These are phyloP conservation scores for Rosellinia necatrix DNA, from an alignment of 2,329 filamentous ascomycete genomes.

Conservation along the genomic window DNA sequence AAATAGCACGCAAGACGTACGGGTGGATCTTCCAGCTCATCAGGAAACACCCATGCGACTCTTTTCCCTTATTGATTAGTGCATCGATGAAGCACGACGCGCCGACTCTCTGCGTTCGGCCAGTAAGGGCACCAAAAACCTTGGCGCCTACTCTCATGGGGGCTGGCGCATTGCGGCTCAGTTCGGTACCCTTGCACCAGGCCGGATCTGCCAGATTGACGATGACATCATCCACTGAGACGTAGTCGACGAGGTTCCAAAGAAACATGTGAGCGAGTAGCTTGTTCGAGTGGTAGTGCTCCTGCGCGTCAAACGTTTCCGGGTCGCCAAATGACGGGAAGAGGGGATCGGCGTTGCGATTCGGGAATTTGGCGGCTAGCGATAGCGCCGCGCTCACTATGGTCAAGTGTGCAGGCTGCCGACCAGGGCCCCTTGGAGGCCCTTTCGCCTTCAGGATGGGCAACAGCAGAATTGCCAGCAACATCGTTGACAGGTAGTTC, in stretches of 20 bases:
- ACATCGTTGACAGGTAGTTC: constrained; percentile 27
- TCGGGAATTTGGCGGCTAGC: constrained; percentile 5
- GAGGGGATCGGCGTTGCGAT: constrained; percentile 4
- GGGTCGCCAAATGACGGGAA: constrained; percentile 26
- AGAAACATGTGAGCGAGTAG: constrained; percentile 43
- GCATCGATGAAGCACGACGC: constrained; percentile 55
- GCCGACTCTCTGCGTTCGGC: constrained; percentile 42
- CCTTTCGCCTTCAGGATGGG: constrained; percentile 22
- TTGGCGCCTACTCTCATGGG: not conserved
- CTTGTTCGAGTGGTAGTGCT: constrained; percentile 32
- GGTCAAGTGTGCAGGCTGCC: constrained; percentile 20
- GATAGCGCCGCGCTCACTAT: constrained; percentile 20
- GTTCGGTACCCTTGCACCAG: constrained; percentile 47
- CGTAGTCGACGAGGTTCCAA: constrained; percentile 42
- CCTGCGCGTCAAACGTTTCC: constrained; percentile 15
- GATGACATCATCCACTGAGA: constrained; percentile 47
- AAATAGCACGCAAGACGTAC: constrained; percentile 41
- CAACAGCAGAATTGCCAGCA: constrained; percentile 22
- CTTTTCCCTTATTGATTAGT: constrained; percentile 48
- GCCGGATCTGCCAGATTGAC: constrained; percentile 56
- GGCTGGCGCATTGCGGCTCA: constrained; percentile 41
- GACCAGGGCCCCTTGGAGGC: not conserved
- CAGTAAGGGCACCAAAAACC: constrained; percentile 32
- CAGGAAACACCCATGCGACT: constrained; percentile 56
- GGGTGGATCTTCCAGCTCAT: constrained; percentile 53